Base-by-base conservation (phyloP, 2,329 filamentous ascomycete genomes). In the Arthrobotrys pseudoclavata region DNA sequence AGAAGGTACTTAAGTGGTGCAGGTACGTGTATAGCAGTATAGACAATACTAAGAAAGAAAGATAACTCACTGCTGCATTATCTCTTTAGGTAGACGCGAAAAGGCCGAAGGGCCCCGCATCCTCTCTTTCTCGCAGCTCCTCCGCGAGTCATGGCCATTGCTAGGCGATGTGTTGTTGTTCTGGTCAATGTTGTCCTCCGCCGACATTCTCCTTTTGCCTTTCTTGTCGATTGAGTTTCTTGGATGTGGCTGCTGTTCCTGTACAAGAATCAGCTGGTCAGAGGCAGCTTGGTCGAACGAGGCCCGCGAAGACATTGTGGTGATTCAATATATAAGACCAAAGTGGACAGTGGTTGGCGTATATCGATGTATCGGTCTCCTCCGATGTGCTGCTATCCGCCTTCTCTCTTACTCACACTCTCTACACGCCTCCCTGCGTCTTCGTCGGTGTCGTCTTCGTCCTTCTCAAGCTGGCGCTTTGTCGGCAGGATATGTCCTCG, bases 71-170 rank as follows among this genome's bases (percentile, higher is more conserved):
- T 91, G 89, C 82, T 91, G 85, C 80, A 92, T 91, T 75, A 92
- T 91, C 83, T 91, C 90, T 83, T 90, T 88, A 4, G 90, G 90
- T 10, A 92, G 85, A 53, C 85, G 86, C 40, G 87, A 85, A 80
- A 91, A 89, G 37, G 86, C 85, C 31, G 84, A 82, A 18, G 80
- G 29, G 31, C 66, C 64, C 26, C 50, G 45, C 20, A 42, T 40
- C 13, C 52, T 62, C 13, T 34, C 4, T 24, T 71, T 62, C 67
- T 77, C 52, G 40, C 40, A 55, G 40, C 67, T 55, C 45, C 53
- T 71, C 18, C 53, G 71, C 55, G 71, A 64, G 48, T 24, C 57
- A 52, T 69, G 37, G 53, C 42, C 55, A 42, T 34, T 18, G 42
- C 60, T 68, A 52, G 53, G 55, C 26, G 69, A 61, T 74, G 69